phyloP scores from a whole-genome alignment of 2,329 filamentous ascomycete genomes.

The Neofusicoccum sp. region DNA sequence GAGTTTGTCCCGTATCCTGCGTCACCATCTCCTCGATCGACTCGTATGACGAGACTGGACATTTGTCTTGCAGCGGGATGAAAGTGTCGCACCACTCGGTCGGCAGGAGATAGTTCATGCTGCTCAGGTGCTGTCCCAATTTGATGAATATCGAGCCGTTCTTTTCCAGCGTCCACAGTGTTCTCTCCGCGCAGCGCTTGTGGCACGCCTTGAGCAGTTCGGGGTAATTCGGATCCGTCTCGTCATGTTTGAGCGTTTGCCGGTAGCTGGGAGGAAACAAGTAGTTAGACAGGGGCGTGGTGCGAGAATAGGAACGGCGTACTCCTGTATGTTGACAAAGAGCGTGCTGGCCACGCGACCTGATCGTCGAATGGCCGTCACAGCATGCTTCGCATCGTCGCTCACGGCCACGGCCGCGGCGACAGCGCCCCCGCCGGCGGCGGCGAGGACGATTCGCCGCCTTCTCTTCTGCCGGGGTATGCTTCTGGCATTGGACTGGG shows the following conservation, averaged over 20 bases:
- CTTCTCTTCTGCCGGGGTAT: constrained; percentile 31
- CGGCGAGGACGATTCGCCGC: constrained; percentile 32
- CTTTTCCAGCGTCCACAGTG: constrained; percentile 83
- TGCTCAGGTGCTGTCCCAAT: constrained; percentile 91
- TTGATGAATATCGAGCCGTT: constrained; percentile 99
- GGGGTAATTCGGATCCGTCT: constrained; percentile 67
- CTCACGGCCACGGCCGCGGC: constrained; percentile 54
- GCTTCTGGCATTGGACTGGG: constrained; percentile 22
- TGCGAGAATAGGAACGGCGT: constrained; percentile 36
- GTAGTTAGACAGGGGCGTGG: constrained; percentile 23
- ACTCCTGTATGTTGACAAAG: constrained; percentile 88
- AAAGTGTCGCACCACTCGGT: constrained; percentile 94
- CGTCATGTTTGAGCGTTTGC: constrained; percentile 71
- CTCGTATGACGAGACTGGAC: constrained; percentile 85
- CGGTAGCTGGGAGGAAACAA: constrained; percentile 74
- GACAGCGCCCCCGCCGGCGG: constrained; percentile 37
- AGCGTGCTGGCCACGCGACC: constrained; percentile 76
- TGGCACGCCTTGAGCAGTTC: constrained; percentile 80
- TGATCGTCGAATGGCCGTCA: constrained; percentile 74
- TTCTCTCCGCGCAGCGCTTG: constrained; percentile 87
- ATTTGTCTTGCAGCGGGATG: constrained; percentile 92
- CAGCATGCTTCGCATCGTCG: constrained; percentile 74
- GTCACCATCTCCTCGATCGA: constrained; percentile 87
- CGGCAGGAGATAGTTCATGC: constrained; percentile 92
- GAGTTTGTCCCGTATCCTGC: constrained; percentile 74